Conservation (phyloP, 768 basidiomycete species). For the Daedaleopsis nitida region DNA sequence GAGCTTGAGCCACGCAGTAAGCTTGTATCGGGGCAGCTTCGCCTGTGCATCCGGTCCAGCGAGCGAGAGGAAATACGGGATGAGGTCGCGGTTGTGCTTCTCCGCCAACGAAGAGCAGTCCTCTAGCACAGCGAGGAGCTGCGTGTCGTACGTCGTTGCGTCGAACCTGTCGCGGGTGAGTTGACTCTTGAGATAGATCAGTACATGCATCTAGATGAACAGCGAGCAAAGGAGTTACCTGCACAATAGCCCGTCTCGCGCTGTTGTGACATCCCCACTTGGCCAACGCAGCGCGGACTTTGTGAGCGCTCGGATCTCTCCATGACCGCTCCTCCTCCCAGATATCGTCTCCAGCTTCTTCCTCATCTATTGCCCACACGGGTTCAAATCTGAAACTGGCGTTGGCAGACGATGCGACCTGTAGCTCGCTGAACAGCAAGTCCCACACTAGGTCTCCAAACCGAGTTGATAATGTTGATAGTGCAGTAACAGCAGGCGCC, state of each 20-base stretch:
- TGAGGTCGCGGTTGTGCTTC: slow-evolving; percentile 83
- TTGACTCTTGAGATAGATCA: slow-evolving; percentile 38
- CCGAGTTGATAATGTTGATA: slow-evolving; percentile 52
- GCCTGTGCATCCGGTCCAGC: slow-evolving; percentile 42
- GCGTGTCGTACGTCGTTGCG: slow-evolving; percentile 71
- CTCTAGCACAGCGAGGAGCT: slow-evolving; percentile 73
- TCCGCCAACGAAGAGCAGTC: slow-evolving; percentile 74
- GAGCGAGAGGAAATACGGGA: slow-evolving; percentile 75
- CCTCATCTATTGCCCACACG: slow-evolving; percentile 30
- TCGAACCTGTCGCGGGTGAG: slow-evolving; percentile 64
- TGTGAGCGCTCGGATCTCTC: slow-evolving; percentile 76
- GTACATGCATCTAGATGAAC: neutral
- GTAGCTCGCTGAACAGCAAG: slow-evolving; percentile 65
- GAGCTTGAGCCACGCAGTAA: slow-evolving; percentile 77
- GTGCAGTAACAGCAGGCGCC: slow-evolving; percentile 73
- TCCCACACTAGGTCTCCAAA: slow-evolving; percentile 76
- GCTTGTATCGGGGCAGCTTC: slow-evolving; percentile 58
- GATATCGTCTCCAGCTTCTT: slow-evolving; percentile 31
- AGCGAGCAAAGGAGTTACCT: slow-evolving; percentile 27
- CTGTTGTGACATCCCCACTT: slow-evolving; percentile 46
- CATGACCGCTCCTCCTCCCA: slow-evolving; percentile 76
- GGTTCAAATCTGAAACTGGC: slow-evolving; percentile 9
- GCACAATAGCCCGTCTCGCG: slow-evolving; percentile 34
- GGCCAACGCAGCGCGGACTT: slow-evolving; percentile 48
- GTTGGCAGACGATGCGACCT: slow-evolving; percentile 29